Evolutionary conservation across 148 eudicot species (phyloP).

Genomic region (Rhododendron ferrugineum): DNA sequence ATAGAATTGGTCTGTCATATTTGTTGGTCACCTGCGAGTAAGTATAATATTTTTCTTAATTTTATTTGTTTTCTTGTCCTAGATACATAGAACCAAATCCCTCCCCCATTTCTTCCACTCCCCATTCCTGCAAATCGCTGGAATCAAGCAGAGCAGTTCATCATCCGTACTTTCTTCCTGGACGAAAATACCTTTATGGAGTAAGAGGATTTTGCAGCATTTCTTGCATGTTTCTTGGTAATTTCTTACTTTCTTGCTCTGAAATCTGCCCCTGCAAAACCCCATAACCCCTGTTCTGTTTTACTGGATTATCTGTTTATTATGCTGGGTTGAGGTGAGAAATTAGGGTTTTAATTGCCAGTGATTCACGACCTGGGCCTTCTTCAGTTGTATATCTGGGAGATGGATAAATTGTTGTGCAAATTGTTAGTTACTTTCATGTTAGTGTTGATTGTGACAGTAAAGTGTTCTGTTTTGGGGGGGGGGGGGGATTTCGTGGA

Average conservation of each 20-base stretch:
- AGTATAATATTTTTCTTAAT: not conserved
- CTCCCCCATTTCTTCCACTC: not conserved
- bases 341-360: not conserved
- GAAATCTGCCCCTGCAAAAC: not conserved
- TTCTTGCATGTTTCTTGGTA: conserved; percentile 2
- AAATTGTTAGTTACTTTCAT: not conserved
- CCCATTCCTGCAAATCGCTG: not conserved
- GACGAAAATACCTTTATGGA: not conserved
- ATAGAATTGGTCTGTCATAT: not conserved
- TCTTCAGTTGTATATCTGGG: not conserved
- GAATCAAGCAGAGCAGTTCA: not conserved
- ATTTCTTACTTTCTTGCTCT: conserved; percentile 8
- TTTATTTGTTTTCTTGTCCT: not conserved
- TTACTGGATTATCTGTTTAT: not conserved
- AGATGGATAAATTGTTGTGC: not conserved
- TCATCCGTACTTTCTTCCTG: too few species aligned
- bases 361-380: not conserved
- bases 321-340: not conserved
- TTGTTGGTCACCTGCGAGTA: not conserved
- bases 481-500: not conserved
- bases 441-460: not conserved
- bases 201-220: not conserved
- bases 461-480: not conserved
- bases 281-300: not conserved
- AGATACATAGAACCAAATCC: not conserved